Conservation (phyloP, 2,329 filamentous ascomycete species). For the Biscogniauxia marginata region DNA sequence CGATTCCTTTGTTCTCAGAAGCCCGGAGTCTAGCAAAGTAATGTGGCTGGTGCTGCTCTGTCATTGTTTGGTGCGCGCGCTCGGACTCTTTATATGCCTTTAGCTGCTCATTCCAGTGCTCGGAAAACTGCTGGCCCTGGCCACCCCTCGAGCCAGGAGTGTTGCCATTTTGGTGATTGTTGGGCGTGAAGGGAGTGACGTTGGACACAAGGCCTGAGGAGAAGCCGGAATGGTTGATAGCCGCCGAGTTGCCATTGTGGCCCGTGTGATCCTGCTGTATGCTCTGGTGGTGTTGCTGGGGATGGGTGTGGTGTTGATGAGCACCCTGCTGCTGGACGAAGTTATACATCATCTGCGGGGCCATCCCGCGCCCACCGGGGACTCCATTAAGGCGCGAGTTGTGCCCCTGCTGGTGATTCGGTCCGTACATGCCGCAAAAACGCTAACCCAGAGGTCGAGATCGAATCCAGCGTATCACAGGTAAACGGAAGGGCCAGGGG, state of each 20-base stretch:
- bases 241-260: conserved; percentile 53
- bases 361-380: conserved; percentile 55
- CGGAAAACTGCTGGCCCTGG: conserved; percentile 53
- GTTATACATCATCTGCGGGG: conserved; percentile 64
- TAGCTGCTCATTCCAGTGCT: conserved; percentile 88
- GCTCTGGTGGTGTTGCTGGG: conserved; percentile 59
- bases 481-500: background rate
- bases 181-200: conserved; percentile 58
- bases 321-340: conserved; percentile 39
- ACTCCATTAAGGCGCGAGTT: conserved; percentile 75
- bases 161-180: conserved; percentile 58
- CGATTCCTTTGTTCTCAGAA: conserved; percentile 66
- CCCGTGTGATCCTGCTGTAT: conserved; percentile 58
- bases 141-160: conserved; percentile 45
- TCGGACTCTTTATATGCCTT: conserved; percentile 75
- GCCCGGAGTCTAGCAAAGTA: conserved; percentile 73
- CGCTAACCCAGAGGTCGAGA: conserved; percentile 2
- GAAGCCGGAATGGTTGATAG: conserved; percentile 61
- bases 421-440: conserved; percentile 66
- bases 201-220: conserved; percentile 64
- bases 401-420: conserved; percentile 70
- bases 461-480: conserved; percentile 2
- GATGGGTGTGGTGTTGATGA: conserved; percentile 61
- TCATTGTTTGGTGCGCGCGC: conserved; percentile 70
- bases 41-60: conserved; percentile 62